Conservation (phyloP, 2,329 filamentous ascomycete genomes). For the Microsporum audouinii region DNA sequence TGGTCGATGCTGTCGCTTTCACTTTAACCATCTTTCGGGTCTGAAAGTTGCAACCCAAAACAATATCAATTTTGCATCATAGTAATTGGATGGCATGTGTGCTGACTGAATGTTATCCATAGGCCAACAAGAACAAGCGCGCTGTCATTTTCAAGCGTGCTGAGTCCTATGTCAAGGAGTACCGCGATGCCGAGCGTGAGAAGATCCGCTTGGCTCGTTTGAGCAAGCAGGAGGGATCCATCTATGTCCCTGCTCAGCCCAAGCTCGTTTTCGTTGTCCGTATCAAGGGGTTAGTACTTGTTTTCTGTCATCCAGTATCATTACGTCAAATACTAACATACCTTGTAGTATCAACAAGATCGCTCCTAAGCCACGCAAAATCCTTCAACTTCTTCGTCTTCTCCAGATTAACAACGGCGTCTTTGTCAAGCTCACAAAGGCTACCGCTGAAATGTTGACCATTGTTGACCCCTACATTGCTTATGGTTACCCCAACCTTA, state of each 20-base stretch:
- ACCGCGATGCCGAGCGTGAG: constrained; percentile 96
- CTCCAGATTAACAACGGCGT: constrained; percentile 99
- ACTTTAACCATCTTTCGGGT: constrained; percentile 49
- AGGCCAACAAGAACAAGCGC: constrained; percentile 99
- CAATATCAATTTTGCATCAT: constrained; percentile 18
- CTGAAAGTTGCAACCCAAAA: constrained; percentile 47
- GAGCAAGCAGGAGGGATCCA: constrained; percentile 82
- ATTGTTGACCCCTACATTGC: constrained; percentile 98
- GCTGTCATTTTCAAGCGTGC: constrained; percentile 98
- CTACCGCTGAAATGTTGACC: constrained; percentile 93
- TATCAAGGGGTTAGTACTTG: constrained; percentile 76
- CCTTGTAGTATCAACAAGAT: constrained; percentile 98
- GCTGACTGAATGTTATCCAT: constrained; percentile 15
- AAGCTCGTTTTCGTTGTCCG: constrained; percentile 97
- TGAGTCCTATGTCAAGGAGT: constrained; percentile 99
- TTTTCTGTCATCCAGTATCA: background rate
- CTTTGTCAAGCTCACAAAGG: constrained; percentile 96
- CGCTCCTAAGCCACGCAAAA: constrained; percentile 99
- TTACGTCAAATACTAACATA: background rate
- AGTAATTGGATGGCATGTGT: background rate
- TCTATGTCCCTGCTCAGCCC: constrained; percentile 87
- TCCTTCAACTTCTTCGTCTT: constrained; percentile 96
- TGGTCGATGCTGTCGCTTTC: constrained; percentile 81
- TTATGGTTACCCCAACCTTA: constrained; percentile 99
- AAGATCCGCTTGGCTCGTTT: constrained; percentile 85